Evolutionary conservation across 2,329 filamentous ascomycete genomes (phyloP).

Genomic region (Colletotrichum sansevieriae): DNA sequence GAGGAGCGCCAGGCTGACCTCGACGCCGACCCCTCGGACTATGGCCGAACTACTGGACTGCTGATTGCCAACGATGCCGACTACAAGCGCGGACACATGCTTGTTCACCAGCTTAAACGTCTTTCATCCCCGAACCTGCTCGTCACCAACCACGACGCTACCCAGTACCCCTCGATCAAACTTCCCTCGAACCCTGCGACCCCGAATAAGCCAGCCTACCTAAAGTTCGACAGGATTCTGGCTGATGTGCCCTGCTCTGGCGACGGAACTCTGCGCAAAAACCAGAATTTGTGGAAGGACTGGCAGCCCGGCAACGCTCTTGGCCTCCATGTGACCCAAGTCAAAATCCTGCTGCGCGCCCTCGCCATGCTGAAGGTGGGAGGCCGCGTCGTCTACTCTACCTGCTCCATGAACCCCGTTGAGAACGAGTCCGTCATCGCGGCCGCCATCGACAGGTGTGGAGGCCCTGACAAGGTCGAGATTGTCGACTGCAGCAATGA

Average conservation of each 20-base stretch:
- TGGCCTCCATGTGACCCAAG: constrained; percentile 88
- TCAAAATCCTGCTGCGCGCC: constrained; percentile 89
- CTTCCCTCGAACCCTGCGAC: constrained; percentile 73
- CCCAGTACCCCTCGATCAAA: constrained; percentile 92
- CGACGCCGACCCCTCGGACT: constrained; percentile 74
- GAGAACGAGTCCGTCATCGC: constrained; percentile 96
- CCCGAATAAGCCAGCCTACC: constrained; percentile 73
- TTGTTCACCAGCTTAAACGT: constrained; percentile 97
- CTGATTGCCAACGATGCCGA: constrained; percentile 97
- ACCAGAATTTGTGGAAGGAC: constrained; percentile 92
- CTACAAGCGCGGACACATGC: constrained; percentile 96
- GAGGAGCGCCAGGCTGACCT: constrained; percentile 64
- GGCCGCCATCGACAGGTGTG: constrained; percentile 89
- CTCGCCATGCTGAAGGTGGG: constrained; percentile 97
- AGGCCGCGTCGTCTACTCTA: constrained; percentile 95
- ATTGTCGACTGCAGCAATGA: constrained; percentile 86
- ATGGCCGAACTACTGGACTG: constrained; percentile 89
- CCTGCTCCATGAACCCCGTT: constrained; percentile 98
- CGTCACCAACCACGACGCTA: constrained; percentile 98
- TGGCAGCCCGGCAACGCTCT: constrained; percentile 91
- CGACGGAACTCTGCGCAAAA: constrained; percentile 94
- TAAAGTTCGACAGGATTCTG: constrained; percentile 97
- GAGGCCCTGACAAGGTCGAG: constrained; percentile 83
- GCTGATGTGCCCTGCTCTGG: constrained; percentile 98
- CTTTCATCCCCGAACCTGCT: constrained; percentile 96